Conservation (phyloP, 495 filamentous ascomycete genomes). For the Daldinia vernicosa region DNA sequence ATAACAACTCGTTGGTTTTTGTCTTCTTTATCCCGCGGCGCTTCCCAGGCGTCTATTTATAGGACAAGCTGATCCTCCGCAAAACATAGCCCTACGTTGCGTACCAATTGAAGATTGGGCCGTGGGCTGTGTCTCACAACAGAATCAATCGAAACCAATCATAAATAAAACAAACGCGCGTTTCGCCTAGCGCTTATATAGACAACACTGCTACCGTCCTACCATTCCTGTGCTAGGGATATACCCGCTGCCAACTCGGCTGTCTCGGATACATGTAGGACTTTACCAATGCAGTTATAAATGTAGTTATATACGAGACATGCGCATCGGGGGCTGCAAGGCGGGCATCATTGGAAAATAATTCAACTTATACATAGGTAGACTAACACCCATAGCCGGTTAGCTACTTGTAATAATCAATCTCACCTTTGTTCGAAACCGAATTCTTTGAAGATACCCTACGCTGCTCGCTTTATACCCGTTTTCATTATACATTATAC, state of each 20-base stretch:
- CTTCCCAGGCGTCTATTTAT: constrained; percentile 17
- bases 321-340: background rate
- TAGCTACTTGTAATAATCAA: background rate
- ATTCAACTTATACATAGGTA: background rate
- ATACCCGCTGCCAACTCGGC: background rate
- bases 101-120: constrained; percentile 3
- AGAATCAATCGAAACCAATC: constrained; percentile 8
- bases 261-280: constrained; percentile 16
- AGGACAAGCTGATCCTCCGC: constrained; percentile 7
- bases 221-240: constrained; percentile 13
- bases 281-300: background rate
- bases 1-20: background rate
- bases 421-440: background rate
- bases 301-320: constrained; percentile 4
- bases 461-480: background rate
- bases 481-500: background rate
- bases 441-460: background rate
- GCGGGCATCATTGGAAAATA: background rate
- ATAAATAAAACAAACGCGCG: constrained; percentile 2
- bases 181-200: constrained; percentile 29
- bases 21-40: background rate
- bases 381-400: background rate
- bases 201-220: constrained; percentile 1
- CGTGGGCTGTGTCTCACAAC: constrained; percentile 15
- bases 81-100: background rate